phyloP scores from a whole-genome alignment of 768 basidiomycete species.

The Serendipita sp. region DNA sequence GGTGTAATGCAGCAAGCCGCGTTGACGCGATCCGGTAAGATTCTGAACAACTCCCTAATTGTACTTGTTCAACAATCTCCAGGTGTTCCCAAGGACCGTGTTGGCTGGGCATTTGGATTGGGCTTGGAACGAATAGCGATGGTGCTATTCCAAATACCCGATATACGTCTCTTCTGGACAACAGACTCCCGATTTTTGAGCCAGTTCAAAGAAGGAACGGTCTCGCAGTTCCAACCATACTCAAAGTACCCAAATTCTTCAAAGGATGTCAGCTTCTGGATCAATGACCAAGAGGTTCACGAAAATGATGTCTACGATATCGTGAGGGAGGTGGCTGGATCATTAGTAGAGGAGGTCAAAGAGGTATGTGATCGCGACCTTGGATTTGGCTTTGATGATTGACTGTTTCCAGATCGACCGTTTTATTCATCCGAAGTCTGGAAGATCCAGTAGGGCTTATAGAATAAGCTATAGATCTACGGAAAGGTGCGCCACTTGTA shows the following conservation, averaged over 20 bases:
- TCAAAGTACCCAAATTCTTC: conserved; percentile 85
- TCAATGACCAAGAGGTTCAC: conserved; percentile 44
- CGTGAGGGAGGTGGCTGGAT: conserved; percentile 82
- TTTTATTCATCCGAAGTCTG: conserved; percentile 80
- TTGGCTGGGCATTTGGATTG: conserved; percentile 96
- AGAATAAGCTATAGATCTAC: conserved; percentile 90
- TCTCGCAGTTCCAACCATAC: conserved; percentile 76
- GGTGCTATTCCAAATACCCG: conserved; percentile 92
- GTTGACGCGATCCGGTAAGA: conserved; percentile 69
- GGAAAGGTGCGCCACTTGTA: conserved; percentile 50
- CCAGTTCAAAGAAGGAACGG: conserved; percentile 65
- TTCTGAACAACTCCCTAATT: background rate
- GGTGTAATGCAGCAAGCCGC: conserved; percentile 86
- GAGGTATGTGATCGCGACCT: conserved; percentile 32
- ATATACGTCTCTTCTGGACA: conserved; percentile 98
- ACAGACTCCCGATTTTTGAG: conserved; percentile 68
- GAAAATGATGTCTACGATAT: conserved; percentile 97
- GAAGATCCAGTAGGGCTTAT: conserved; percentile 66
- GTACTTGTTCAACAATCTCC: background rate
- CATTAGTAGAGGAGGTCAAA: conserved; percentile 80
- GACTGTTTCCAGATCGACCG: conserved; percentile 59
- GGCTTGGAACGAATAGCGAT: conserved; percentile 95
- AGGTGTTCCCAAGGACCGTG: conserved; percentile 60
- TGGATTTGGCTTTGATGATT: conserved; percentile 5
- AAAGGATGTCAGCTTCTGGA: conserved; percentile 95